phyloP scores from a whole-genome alignment of 176 grass and related monocot species.

The Ensete ventricosum region DNA sequence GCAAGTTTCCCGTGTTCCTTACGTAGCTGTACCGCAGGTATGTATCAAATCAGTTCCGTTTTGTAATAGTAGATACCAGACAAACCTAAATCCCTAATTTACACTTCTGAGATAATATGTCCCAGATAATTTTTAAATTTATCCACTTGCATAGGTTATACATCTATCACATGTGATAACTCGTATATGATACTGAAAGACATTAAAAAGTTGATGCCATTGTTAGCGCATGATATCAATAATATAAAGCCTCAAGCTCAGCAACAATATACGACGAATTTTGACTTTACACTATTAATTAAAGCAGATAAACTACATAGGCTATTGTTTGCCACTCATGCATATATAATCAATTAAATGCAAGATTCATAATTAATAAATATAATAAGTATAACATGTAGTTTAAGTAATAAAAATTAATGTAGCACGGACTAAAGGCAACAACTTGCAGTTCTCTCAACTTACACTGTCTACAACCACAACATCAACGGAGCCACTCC shows the following conservation, averaged over 20 bases:
- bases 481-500: slow-evolving; percentile 98
- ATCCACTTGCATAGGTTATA: too few relatives aligned
- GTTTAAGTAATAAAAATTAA: background rate
- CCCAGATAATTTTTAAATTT: too few relatives aligned
- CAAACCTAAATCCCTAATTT: background rate
- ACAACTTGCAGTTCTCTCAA: background rate
- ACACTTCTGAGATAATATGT: background rate
- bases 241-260: background rate
- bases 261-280: background rate
- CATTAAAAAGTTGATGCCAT: background rate
- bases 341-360: background rate
- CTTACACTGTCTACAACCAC: slow-evolving; percentile 99
- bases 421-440: background rate
- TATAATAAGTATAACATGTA: too few relatives aligned
- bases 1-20: background rate
- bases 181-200: too few relatives aligned
- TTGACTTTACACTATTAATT: background rate
- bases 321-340: background rate
- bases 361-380: too few relatives aligned
- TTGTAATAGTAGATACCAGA: background rate
- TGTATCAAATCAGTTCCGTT: background rate
- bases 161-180: too few relatives aligned
- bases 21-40: background rate
- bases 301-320: background rate
- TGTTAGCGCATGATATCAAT: background rate